Conservation (phyloP, 1,284 basidiomycete genomes). For the Tausonia pullulans region DNA sequence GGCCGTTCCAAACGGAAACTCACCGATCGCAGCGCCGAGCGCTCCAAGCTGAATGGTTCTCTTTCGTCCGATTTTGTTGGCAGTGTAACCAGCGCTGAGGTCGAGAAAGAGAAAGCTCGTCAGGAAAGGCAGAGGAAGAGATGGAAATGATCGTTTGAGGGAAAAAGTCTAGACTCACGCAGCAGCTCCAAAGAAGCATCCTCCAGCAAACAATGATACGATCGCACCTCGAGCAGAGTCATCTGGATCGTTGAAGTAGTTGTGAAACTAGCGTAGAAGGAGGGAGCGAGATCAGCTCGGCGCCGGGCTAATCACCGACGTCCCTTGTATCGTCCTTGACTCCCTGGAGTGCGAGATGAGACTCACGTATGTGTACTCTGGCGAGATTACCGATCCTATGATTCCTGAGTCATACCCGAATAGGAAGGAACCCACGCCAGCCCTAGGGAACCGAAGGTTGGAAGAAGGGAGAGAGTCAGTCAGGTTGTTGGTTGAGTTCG, state of each 20-base stretch:
- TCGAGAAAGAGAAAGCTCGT: too few species aligned
- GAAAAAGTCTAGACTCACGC: neutral
- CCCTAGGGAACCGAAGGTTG: conserved; percentile 14
- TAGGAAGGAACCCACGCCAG: conserved; percentile 18
- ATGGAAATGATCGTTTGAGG: too few species aligned
- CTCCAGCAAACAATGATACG: conserved; percentile 49
- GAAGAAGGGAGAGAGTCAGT: conserved; percentile 5
- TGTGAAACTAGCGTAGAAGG: conserved; percentile 37
- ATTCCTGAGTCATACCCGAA: conserved; percentile 39
- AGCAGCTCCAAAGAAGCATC: conserved; percentile 23
- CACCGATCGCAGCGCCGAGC: conserved; percentile 24
- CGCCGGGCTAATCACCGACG: neutral
- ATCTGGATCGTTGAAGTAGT: conserved; percentile 34
- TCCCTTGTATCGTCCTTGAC: too few species aligned
- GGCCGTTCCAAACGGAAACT: too few species aligned
- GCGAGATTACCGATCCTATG: conserved; percentile 50
- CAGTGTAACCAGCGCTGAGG: too few species aligned
- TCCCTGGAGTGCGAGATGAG: conserved; percentile 1
- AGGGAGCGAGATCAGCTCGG: conserved; percentile 9
- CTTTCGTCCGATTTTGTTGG: conserved; percentile 47
- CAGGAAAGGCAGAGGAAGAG: neutral
- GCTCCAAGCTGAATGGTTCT: conserved; percentile 45
- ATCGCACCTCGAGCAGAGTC: conserved; percentile 43
- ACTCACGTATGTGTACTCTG: conserved; percentile 25
- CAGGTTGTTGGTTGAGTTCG: neutral